Base-by-base conservation (phyloP, 257 asterid species). In the Scutellaria baicalensis region DNA sequence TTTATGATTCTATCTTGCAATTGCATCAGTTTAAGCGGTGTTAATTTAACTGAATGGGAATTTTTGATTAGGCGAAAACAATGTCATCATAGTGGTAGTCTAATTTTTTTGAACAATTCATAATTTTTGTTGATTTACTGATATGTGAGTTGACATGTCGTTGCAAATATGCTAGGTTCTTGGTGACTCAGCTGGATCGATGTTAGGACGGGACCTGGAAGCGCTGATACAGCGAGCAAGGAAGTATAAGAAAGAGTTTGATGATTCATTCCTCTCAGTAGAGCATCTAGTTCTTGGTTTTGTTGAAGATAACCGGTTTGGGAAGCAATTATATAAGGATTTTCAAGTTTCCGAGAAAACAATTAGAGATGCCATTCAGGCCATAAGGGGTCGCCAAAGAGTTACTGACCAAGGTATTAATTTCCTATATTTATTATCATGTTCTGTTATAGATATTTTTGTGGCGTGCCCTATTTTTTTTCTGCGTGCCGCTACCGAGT, bases 281-380 rank as follows among this genome's bases (percentile, higher is more conserved):
- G 99, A 94, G 81, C 99, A 94, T 91, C 79, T 94, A 68, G 91
- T 94, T 81, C 95, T 94, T 51, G 96, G 88, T 54, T 92, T 85
- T 74, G 42, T 74, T 10, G 80, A 85, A 73, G 98, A 92, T 79
- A 88, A 79, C 66, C 80, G 98, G 58, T 92, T 92, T 5, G 98
- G 98, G 52, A 89, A 86, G 81, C 96, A 88, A 59, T 54, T 92
- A 66, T 84, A 81, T 44, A 85, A 76, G 82, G 96, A 92, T 70
- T 89, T 89, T 70, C 90, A 88, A 64, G 72, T 92, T 64, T 71
- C 94, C 35, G 74, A 36, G 69, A 89, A 80, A 77, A 66, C 81
- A 17, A 36, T 94, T 45, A 91, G 83, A 78, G 95, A 85, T 72
- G 97, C 96, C 68, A 64, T 94, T 68, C 86, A 91, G 82, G 68